Conservation (phyloP, 2,329 filamentous ascomycete genomes). For the Pseudocercospora vitis region DNA sequence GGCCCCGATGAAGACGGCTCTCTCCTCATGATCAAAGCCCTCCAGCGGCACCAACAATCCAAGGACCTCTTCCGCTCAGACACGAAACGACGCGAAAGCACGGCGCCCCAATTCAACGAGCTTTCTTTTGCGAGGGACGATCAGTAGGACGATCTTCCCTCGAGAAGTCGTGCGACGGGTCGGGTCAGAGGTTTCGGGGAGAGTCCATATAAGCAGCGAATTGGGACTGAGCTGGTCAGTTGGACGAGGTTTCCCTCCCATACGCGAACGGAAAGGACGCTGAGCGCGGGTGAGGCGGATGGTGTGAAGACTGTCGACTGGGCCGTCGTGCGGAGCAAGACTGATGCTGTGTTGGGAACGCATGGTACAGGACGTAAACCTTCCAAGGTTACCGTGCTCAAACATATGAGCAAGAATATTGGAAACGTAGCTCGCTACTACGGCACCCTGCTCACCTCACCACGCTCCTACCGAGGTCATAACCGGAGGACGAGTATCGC, state of each 20-base stretch:
- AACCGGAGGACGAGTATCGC: constrained; percentile 47
- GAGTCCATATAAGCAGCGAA: constrained; percentile 8
- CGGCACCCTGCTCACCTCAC: constrained; percentile 44
- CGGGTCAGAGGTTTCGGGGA: background rate
- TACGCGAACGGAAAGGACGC: constrained; percentile 43
- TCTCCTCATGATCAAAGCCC: constrained; percentile 14
- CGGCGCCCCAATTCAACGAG: constrained; percentile 6
- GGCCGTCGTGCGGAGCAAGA: constrained; percentile 8
- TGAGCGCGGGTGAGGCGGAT: constrained; percentile 43
- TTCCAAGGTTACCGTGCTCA: constrained; percentile 14
- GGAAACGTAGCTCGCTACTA: constrained; percentile 48
- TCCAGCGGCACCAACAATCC: constrained; percentile 13
- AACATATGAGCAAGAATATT: constrained; percentile 34
- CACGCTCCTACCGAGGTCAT: constrained; percentile 43
- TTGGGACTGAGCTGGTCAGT: constrained; percentile 35
- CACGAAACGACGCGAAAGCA: constrained; percentile 14
- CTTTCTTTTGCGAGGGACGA: constrained; percentile 2
- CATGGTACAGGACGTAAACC: constrained; percentile 10
- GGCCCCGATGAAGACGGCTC: constrained; percentile 12
- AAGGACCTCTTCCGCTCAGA: constrained; percentile 16
- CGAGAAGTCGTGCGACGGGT: background rate
- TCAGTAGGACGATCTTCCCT: constrained; percentile 5
- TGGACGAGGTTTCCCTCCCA: constrained; percentile 52
- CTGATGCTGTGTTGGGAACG: background rate
- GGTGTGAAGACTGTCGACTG: constrained; percentile 35